Base-by-base conservation (phyloP, 768 basidiomycete species). In the Peribolospora baueri region DNA sequence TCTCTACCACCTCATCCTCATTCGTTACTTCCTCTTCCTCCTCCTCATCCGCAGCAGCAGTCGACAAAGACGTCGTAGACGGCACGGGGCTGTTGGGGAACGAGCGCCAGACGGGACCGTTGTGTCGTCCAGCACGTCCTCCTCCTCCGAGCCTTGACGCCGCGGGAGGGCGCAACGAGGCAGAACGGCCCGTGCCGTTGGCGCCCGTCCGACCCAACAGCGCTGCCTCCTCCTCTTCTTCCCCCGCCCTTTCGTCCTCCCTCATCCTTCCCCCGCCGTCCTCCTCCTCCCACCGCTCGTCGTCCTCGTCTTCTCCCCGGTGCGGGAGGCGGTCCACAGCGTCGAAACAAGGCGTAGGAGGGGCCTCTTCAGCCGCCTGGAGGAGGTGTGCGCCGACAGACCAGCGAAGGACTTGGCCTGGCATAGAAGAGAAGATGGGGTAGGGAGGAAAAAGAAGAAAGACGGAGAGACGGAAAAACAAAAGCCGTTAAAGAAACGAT, bases 361-460 rank as follows among this genome's bases (percentile, higher is more conserved):
- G 45, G 3, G 60, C 74, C 7, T 73, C 70, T 55, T 84, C 83
- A 3, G 83, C 81, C 55, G 75, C 76, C 0, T 83, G 74, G 6
- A 93, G 73, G 0, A 91, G 72, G 51, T 74, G 76, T n/a, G 93
- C 80, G 14, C 88, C 88, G 65, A 82, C 85, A 54, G 84, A 88
- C 83, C 91, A 95, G 11, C 90, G 81, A 40, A 93, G 68, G 54
- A 63, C 60, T 54, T 62, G 61, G 48, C 11, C 7, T 14, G 53
- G 45, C 13, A 42, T 45, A 10, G 51, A 46, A 54, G 13, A 47
- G 11, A 14, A 56, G 14, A 43, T 13, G 8, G 42, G 11, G 14
- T 48, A n/a, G 49, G 46, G 42, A 48, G 14, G 41, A 25, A 1
- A 36, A n/a, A n/a, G n/a, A 13, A 47, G 42, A 37, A 36, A 38